Percentiles rank a stretch among this genome's conserved stretches.
Conservation (phyloP, 257 asterid genomes). For the Gynochthodes officinalis region DNA sequence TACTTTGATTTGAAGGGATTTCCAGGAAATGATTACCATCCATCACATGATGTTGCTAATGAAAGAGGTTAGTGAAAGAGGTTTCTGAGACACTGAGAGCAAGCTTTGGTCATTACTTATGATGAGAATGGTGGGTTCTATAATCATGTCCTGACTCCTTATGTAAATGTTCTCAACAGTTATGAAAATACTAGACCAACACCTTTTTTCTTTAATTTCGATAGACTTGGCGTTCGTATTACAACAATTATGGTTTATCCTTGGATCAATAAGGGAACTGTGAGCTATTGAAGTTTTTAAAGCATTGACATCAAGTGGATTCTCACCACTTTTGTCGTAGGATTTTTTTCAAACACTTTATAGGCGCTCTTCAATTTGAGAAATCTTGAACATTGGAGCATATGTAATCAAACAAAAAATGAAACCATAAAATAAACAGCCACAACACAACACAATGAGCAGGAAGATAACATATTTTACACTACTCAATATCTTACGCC, state of each 20-base stretch:
- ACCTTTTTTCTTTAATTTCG: conserved; percentile 74
- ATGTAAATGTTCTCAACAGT: conserved; percentile 58
- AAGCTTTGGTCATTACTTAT: conserved; percentile 53
- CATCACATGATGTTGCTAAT: conserved; percentile 74
- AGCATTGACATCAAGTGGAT: too few species aligned
- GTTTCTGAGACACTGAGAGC: conserved; percentile 67
- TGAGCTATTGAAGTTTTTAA: conserved; percentile 11
- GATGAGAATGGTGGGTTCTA: conserved; percentile 88
- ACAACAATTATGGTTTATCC: conserved; percentile 87
- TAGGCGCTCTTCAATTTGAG: too few species aligned
- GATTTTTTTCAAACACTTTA: too few species aligned
- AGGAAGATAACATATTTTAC: too few species aligned
- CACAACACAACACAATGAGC: too few species aligned
- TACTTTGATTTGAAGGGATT: conserved; percentile 61
- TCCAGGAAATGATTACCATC: conserved; percentile 79
- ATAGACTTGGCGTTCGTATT: conserved; percentile 90
- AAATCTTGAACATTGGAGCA: too few species aligned
- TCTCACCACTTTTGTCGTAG: too few species aligned
- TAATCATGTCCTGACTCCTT: conserved; percentile 78
- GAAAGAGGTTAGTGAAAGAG: conserved; percentile 81
- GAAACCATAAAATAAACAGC: too few species aligned
- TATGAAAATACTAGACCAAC: conserved; percentile 81
- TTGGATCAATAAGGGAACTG: conserved; percentile 89
- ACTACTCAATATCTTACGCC: too few species aligned
- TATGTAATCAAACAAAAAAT: too few species aligned